phyloP scores from a whole-genome alignment of 108 stramenopile genomes.

The Fistulifera solaris region DNA sequence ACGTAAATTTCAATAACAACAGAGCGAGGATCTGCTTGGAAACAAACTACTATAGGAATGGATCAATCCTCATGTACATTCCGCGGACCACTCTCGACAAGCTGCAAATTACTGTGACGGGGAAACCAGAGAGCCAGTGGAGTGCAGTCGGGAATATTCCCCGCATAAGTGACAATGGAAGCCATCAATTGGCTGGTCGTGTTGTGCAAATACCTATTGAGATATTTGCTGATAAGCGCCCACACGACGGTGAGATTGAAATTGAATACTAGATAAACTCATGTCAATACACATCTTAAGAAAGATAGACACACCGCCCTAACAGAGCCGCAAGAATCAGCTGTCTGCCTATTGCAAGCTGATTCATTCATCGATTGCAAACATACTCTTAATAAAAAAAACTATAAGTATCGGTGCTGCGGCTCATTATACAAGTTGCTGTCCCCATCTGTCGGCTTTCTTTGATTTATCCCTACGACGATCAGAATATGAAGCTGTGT shows the following conservation, averaged over 20 bases:
- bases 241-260: conserved; percentile 34
- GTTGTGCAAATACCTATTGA: conserved; percentile 33
- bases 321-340: no score
- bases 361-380: no score
- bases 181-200: conserved; percentile 25
- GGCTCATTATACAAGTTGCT: no score
- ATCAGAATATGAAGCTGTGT: no score
- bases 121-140: conserved; percentile 31
- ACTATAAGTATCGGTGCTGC: no score
- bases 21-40: conserved; percentile 36
- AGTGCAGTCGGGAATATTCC: conserved; percentile 50
- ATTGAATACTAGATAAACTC: conserved; percentile 8
- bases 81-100: conserved; percentile 26
- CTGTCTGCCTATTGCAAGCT: no score
- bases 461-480: no score
- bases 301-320: no score
- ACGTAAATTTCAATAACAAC: conserved; percentile 5
- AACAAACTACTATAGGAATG: conserved; percentile 44
- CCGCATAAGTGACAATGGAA: conserved; percentile 6
- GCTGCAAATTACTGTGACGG: conserved; percentile 34
- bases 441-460: no score
- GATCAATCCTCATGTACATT: conserved; percentile 55
- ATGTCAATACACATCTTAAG: no score
- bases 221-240: conserved; percentile 27
- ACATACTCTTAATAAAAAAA: no score